A percentile compares a stretch with the other conserved stretches of the same genome.
phyloP scores from a whole-genome alignment of 208 protist species.

The Leishmania gerbilli region DNA sequence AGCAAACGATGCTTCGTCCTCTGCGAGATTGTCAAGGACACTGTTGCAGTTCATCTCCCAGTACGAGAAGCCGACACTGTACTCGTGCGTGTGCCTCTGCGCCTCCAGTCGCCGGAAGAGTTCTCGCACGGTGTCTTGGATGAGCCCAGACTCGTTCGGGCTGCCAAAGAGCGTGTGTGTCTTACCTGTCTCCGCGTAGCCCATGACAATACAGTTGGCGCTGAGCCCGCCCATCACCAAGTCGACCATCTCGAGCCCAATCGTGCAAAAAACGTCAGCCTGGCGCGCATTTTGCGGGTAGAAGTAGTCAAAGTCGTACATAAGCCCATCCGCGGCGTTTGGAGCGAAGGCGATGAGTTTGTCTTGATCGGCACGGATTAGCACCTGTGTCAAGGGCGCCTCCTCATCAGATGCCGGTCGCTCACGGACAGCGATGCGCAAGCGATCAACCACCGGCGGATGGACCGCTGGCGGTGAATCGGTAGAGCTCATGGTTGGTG shows the following conservation, averaged over 20 bases:
- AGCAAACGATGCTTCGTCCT: conserved; percentile 29
- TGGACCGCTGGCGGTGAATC: conserved; percentile 28
- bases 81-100: conserved; percentile 45
- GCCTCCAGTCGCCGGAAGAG: conserved; percentile 74
- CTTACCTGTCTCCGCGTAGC: conserved; percentile 81
- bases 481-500: conserved; percentile 4
- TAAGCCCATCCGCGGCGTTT: conserved; percentile 56
- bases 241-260: conserved; percentile 89
- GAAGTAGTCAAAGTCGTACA: conserved; percentile 93
- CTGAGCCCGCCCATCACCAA: conserved; percentile 78
- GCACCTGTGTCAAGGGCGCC: conserved; percentile 50
- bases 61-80: conserved; percentile 72
- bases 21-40: conserved; percentile 69
- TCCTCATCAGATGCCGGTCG: conserved; percentile 73
- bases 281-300: conserved; percentile 79
- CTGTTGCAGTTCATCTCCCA: conserved; percentile 89
- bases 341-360: conserved; percentile 84
- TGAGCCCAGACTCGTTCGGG: conserved; percentile 76
- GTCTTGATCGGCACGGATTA: conserved; percentile 64
- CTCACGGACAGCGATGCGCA: conserved; percentile 83
- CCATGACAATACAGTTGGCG: conserved; percentile 75
- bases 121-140: conserved; percentile 81
- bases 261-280: conserved; percentile 73
- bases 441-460: conserved; percentile 58
- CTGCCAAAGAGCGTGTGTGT: conserved; percentile 90